These are phyloP conservation scores for Caryopteris hybrid DNA, from an alignment of 305 asterid species.

Conservation along the genomic window DNA sequence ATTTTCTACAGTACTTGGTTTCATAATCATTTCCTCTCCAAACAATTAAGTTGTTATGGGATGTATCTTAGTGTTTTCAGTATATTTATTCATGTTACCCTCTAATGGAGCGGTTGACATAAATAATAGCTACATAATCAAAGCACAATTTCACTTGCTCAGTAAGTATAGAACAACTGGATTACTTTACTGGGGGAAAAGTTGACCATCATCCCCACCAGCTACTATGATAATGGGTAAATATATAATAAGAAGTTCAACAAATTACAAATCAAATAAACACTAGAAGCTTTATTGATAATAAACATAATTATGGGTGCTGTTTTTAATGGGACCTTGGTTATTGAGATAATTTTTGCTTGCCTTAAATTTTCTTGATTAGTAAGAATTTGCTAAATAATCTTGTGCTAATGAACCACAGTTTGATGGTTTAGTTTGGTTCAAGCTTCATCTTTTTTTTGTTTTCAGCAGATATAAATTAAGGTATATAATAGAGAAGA, in stretches of 20 bases:
- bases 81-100: not conserved
- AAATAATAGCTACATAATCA: not conserved
- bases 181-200: not conserved
- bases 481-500: not conserved
- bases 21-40: not conserved
- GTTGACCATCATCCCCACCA: not conserved
- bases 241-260: not conserved
- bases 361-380: not conserved
- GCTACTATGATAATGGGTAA: not conserved
- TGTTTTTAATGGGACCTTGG: not conserved
- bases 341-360: not conserved
- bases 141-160: not conserved
- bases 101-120: not conserved
- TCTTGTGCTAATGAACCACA: not conserved
- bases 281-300: not conserved
- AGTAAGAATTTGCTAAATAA: not conserved
- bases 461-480: not conserved
- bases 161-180: not conserved
- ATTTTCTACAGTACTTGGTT: slow-evolving; percentile 5
- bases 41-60: not conserved
- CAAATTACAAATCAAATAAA: too few relatives aligned
- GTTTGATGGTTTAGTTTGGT: not conserved
- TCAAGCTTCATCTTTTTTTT: not conserved
- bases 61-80: slow-evolving; percentile 8
- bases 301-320: not conserved